These are phyloP conservation scores for slime mould (Dictyostelium discoideum) DNA, from an alignment of 78 protist genomes.

Conservation along the genomic window dicty_2.7 NC_007090.3:2803001-2803500, in stretches of 20 bases:
- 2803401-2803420: not conserved
- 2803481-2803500: not conserved
- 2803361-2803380: not conserved
- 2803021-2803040: not conserved
- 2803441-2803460: too few species aligned
- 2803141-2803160: not conserved
- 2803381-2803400: not conserved
- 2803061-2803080: not conserved
- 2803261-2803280: not conserved
- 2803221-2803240: not conserved
- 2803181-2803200: not conserved
- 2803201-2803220: not conserved
- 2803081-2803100: not conserved
- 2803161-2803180: not conserved
- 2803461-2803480: not conserved
- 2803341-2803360: slow-evolving; percentile 30
- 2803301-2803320: not conserved
- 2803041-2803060: too few species aligned
- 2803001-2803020: not conserved
- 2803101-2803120: not conserved
- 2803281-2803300: slow-evolving; percentile 3
- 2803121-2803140: not conserved
- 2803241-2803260: not conserved
- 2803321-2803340: not conserved
- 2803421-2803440: not conserved